phyloP scores from a whole-genome alignment of 2,329 filamentous ascomycete species.

The Penicillium sp. region DNA sequence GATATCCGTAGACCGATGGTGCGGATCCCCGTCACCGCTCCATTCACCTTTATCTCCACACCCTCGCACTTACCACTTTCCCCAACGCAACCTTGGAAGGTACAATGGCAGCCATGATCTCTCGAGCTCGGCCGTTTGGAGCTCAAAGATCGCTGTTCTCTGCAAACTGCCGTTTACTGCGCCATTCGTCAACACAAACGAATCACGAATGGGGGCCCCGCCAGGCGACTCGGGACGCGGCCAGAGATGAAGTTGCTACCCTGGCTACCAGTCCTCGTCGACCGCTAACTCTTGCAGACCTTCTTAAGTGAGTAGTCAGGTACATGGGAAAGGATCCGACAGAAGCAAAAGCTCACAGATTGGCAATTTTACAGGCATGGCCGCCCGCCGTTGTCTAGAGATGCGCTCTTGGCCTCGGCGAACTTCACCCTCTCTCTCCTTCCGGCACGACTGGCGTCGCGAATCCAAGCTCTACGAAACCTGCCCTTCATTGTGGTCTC shows the following conservation, averaged over 20 bases:
- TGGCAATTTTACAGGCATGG: constrained; percentile 56
- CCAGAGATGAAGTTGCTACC: constrained; percentile 73
- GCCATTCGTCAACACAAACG: constrained; percentile 19
- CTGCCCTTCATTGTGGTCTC: constrained; percentile 97
- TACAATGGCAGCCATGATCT: constrained; percentile 10
- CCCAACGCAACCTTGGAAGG: neutral
- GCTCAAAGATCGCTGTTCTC: neutral
- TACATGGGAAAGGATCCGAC: no score
- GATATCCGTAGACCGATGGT: constrained; percentile 15
- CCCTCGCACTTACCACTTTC: constrained; percentile 1
- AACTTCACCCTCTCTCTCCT: constrained; percentile 94
- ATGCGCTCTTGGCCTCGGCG: constrained; percentile 80
- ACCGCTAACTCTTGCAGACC: constrained; percentile 77
- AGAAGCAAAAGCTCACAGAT: neutral
- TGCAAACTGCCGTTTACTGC: neutral
- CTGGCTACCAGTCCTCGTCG: constrained; percentile 77
- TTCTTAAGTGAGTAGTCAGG: constrained; percentile 68
- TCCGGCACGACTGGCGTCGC: constrained; percentile 86
- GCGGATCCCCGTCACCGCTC: constrained; percentile 19
- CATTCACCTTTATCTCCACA: constrained; percentile 6
- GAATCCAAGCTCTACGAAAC: constrained; percentile 88
- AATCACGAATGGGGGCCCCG: constrained; percentile 42
- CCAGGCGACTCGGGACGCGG: constrained; percentile 51
- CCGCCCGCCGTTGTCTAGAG: constrained; percentile 75
- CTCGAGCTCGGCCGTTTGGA: constrained; percentile 7